These are phyloP conservation scores for Penicillium hordei DNA, from an alignment of 2,329 filamentous ascomycete genomes.

Conservation along the genomic window DNA sequence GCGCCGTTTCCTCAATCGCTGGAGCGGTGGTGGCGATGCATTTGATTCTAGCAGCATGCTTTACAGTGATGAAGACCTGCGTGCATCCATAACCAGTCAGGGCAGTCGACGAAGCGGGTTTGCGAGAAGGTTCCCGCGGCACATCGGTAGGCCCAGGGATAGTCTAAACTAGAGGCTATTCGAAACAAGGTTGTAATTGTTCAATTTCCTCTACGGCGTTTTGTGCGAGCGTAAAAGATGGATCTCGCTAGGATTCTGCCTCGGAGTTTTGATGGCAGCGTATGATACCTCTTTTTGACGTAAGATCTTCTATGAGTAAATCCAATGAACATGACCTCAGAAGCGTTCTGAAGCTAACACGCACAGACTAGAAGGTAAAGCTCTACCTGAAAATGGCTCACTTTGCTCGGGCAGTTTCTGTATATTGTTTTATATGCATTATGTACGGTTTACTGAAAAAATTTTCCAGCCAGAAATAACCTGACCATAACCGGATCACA, in stretches of 20 bases:
- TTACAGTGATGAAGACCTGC: conserved; percentile 34
- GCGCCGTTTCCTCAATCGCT: conserved; percentile 39
- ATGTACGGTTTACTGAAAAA: background rate
- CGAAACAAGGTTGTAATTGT: background rate
- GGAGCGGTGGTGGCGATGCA: conserved; percentile 38
- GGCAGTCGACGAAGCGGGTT: conserved; percentile 34
- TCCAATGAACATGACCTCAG: background rate
- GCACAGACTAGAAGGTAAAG: background rate
- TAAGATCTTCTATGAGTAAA: background rate
- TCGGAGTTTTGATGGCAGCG: background rate
- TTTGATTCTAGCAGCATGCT: conserved; percentile 36
- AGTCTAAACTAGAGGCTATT: conserved; percentile 51
- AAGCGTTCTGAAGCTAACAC: background rate
- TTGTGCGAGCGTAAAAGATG: background rate
- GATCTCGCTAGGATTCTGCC: background rate
- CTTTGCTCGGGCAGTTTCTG: background rate
- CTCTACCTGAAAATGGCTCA: background rate
- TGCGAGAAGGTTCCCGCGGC: conserved; percentile 41
- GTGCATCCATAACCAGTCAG: conserved; percentile 33
- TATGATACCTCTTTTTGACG: background rate
- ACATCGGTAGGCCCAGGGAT: conserved; percentile 43
- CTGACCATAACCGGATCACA: background rate
- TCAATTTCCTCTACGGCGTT: background rate
- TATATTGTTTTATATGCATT: conserved; percentile 10
- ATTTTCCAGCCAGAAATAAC: background rate